phyloP scores from a whole-genome alignment of 768 basidiomycete species.

The Phanerochaete sordida region DNA sequence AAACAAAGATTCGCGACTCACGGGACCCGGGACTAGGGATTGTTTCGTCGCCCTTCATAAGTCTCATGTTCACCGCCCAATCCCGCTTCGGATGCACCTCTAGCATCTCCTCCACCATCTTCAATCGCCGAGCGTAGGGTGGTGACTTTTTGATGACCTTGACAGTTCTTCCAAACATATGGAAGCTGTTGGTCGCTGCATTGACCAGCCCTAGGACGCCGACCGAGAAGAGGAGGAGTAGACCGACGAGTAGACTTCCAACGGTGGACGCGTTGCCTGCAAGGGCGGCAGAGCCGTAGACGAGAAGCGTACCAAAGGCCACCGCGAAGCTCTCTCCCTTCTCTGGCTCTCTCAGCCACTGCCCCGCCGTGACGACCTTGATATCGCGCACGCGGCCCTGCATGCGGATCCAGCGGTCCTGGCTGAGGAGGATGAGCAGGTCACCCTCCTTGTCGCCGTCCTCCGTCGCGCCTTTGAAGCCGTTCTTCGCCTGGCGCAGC shows the following conservation, averaged over 20 bases:
- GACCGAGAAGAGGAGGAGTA: conserved; percentile 4
- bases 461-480: neutral
- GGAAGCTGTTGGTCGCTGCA: neutral
- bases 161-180: neutral
- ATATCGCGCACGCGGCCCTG: conserved; percentile 1
- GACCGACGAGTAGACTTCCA: conserved; percentile 6
- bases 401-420: conserved; percentile 13
- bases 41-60: neutral
- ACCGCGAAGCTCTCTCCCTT: neutral
- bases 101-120: conserved; percentile 7
- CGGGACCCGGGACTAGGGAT: neutral
- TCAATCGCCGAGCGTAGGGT: neutral
- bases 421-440: conserved; percentile 12
- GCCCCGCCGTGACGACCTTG: conserved; percentile 8
- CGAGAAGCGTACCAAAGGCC: conserved; percentile 6
- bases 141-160: neutral
- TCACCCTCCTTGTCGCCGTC: neutral
- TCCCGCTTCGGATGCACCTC: neutral
- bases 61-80: conserved; percentile 6
- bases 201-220: conserved; percentile 3
- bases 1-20: neutral
- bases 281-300: conserved; percentile 10
- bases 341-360: conserved; percentile 5
- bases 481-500: neutral
- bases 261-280: conserved; percentile 6